phyloP scores from a whole-genome alignment of 2,329 filamentous ascomycete species.

The Xenosphaeropsis pyriputrescens region DNA sequence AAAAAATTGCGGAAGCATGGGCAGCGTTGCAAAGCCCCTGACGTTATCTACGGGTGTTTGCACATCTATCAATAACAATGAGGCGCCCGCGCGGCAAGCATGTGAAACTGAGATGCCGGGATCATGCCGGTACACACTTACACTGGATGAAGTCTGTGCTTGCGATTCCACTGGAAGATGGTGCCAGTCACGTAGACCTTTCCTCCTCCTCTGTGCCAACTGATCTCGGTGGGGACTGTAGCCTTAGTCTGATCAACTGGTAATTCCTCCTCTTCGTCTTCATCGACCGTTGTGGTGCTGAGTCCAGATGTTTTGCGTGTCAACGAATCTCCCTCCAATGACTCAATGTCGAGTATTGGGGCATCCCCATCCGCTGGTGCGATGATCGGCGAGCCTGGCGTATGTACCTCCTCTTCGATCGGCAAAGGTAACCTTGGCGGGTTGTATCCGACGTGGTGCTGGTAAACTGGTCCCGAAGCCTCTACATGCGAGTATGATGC shows the following conservation, averaged over 20 bases:
- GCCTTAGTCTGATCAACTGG: slow-evolving; percentile 60
- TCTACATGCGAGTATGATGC: slow-evolving; percentile 27
- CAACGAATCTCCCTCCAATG: slow-evolving; percentile 29
- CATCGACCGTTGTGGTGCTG: slow-evolving; percentile 54
- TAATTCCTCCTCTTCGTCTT: slow-evolving; percentile 70
- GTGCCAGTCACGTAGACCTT: slow-evolving; percentile 95
- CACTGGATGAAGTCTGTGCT: slow-evolving; percentile 76
- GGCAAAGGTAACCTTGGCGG: slow-evolving; percentile 83
- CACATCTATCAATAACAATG: not conserved
- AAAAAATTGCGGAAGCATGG: too few relatives aligned
- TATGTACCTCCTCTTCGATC: slow-evolving; percentile 82
- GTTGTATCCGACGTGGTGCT: slow-evolving; percentile 43
- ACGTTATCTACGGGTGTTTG: not conserved
- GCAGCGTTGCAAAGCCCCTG: too few relatives aligned
- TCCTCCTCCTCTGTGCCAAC: slow-evolving; percentile 73
- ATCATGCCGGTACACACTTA: slow-evolving; percentile 33
- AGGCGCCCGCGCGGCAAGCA: too few relatives aligned
- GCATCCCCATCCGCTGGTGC: slow-evolving; percentile 43
- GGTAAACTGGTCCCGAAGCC: slow-evolving; percentile 25
- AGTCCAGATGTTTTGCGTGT: slow-evolving; percentile 41
- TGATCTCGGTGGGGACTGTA: slow-evolving; percentile 69
- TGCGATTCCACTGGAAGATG: slow-evolving; percentile 94
- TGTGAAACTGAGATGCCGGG: too few relatives aligned
- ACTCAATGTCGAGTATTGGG: slow-evolving; percentile 20
- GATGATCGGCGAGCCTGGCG: slow-evolving; percentile 80